These are phyloP conservation scores for Argentina anserina DNA, from an alignment of 306 rosid species.

Conservation along the genomic window DNA sequence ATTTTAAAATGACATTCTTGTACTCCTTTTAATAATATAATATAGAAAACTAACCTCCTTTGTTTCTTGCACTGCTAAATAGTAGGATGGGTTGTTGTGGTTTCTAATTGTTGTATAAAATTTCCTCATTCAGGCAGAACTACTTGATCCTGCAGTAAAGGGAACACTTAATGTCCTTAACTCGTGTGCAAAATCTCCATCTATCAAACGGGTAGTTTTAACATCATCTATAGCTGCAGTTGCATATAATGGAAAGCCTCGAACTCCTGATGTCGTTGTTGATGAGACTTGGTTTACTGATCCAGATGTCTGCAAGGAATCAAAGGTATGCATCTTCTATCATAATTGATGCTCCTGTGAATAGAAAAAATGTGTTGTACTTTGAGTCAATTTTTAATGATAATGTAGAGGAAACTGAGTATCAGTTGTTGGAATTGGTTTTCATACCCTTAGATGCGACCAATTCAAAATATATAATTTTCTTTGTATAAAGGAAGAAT, in stretches of 20 bases:
- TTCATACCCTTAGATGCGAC: neutral
- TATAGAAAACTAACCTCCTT: neutral
- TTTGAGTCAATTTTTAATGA: neutral
- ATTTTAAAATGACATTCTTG: neutral
- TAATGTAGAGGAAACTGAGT: neutral
- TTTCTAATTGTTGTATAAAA: neutral
- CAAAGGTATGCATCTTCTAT: constrained; percentile 27
- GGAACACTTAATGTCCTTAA: constrained; percentile 57
- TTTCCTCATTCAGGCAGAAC: constrained; percentile 37
- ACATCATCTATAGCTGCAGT: constrained; percentile 55
- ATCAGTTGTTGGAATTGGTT: neutral
- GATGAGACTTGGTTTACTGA: constrained; percentile 57
- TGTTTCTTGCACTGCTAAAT: neutral
- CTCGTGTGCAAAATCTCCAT: constrained; percentile 30
- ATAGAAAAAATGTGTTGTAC: neutral
- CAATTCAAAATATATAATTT: neutral
- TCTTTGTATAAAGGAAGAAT: neutral
- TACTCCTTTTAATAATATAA: neutral
- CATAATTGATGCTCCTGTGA: neutral
- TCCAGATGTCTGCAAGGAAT: constrained; percentile 33
- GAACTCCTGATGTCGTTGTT: constrained; percentile 37
- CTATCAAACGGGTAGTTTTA: constrained; percentile 48
- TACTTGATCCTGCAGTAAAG: constrained; percentile 55
- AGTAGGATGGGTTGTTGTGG: neutral
- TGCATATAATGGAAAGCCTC: constrained; percentile 30